A percentile compares a stretch with the other conserved stretches of the same genome.
These are phyloP conservation scores for Epichloe gansuensis DNA, from an alignment of 2,329 filamentous ascomycete species.

Conservation along the genomic window DNA sequence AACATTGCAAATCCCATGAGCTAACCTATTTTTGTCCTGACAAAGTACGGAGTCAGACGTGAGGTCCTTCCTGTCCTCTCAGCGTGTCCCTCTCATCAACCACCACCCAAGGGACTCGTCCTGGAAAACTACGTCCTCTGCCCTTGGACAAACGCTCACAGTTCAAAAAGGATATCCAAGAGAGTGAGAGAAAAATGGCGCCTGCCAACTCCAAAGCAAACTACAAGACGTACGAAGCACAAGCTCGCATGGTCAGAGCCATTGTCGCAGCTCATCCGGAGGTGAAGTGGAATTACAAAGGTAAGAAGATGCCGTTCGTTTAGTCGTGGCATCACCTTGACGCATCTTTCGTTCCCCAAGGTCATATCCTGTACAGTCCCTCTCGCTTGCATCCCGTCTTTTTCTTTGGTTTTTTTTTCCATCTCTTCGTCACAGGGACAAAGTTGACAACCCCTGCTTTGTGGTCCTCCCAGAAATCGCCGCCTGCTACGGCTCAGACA, in stretches of 20 bases:
- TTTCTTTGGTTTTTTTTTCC: neutral
- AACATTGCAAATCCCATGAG: no score
- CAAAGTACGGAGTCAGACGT: no score
- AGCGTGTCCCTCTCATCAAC: no score
- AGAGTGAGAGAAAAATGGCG: slow-evolving; percentile 22
- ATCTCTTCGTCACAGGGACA: slow-evolving; percentile 9
- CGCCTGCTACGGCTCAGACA: slow-evolving; percentile 36
- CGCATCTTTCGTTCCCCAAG: neutral
- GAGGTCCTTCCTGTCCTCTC: no score
- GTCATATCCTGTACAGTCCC: neutral
- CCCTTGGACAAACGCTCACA: neutral
- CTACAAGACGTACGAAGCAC: slow-evolving; percentile 48
- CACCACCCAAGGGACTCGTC: no score
- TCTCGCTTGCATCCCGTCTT: neutral
- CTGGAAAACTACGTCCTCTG: no score
- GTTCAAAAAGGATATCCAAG: neutral
- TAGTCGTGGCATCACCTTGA: neutral
- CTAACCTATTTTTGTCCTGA: no score
- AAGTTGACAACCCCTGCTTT: slow-evolving; percentile 15
- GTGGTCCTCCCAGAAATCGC: slow-evolving; percentile 29
- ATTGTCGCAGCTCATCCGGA: slow-evolving; percentile 45
- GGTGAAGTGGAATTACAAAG: slow-evolving; percentile 47
- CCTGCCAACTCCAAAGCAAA: slow-evolving; percentile 32
- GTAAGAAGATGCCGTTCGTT: slow-evolving; percentile 33
- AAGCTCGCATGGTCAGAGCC: slow-evolving; percentile 47